These are phyloP conservation scores for Scheffersomyces segobiensis DNA, from an alignment of 1,139 yeast genomes.

Conservation along the genomic window DNA sequence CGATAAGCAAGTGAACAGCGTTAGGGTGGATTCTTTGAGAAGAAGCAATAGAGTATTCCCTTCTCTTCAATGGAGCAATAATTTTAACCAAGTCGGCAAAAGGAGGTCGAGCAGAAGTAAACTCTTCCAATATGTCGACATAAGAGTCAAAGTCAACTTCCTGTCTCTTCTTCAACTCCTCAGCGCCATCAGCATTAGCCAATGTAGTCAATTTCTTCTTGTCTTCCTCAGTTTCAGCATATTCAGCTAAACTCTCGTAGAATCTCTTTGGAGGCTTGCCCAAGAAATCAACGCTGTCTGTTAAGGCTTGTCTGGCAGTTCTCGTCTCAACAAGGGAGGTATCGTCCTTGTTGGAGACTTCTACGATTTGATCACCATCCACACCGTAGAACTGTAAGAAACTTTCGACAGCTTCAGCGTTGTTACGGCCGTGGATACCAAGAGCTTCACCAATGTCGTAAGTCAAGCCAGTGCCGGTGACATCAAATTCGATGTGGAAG, in stretches of 20 bases:
- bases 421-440: conserved; percentile 92
- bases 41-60: conserved; percentile 98
- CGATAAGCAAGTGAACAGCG: conserved; percentile 88
- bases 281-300: conserved; percentile 80
- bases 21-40: conserved; percentile 91
- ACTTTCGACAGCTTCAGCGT: conserved; percentile 58
- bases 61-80: conserved; percentile 87
- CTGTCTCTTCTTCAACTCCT: conserved; percentile 78
- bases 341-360: conserved; percentile 72
- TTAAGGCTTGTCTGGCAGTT: conserved; percentile 78
- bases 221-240: conserved; percentile 70
- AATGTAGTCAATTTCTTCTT: conserved; percentile 60
- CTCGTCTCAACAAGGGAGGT: conserved; percentile 61
- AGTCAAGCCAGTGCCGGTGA: conserved; percentile 84
- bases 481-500: conserved; percentile 95
- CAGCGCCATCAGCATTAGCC: conserved; percentile 81
- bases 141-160: conserved; percentile 83
- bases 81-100: conserved; percentile 69
- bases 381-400: conserved; percentile 75
- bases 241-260: conserved; percentile 77
- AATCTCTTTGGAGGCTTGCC: conserved; percentile 97
- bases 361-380: conserved; percentile 65
- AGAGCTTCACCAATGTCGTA: conserved; percentile 96
- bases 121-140: conserved; percentile 79
- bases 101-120: conserved; percentile 81